These are phyloP conservation scores for Cladosporium oxysporum DNA, from an alignment of 2,329 filamentous ascomycete species.

Conservation along the genomic window DNA sequence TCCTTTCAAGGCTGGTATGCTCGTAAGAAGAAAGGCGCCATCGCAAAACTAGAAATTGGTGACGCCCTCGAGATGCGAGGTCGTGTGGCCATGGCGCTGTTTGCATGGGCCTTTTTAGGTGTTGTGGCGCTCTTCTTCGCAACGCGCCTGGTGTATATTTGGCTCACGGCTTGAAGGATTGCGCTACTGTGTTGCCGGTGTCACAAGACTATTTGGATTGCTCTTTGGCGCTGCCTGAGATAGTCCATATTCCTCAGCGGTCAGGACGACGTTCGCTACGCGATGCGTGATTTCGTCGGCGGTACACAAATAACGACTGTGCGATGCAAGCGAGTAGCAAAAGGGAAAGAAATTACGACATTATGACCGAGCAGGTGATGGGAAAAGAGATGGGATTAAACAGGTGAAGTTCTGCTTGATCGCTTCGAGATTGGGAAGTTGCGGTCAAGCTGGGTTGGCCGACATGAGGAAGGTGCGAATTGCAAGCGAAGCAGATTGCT, in stretches of 20 bases:
- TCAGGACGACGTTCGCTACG: not conserved
- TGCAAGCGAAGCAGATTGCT: not conserved
- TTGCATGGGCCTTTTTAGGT: slow-evolving; percentile 36
- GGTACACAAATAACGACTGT: not conserved
- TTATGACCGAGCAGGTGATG: not conserved
- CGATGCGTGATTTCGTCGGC: not conserved
- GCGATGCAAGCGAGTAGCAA: not conserved
- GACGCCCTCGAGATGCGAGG: slow-evolving; percentile 64
- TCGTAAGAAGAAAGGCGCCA: slow-evolving; percentile 51
- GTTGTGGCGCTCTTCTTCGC: slow-evolving; percentile 26
- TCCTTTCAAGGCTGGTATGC: slow-evolving; percentile 39
- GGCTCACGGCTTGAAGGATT: slow-evolving; percentile 22
- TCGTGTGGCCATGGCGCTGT: slow-evolving; percentile 55
- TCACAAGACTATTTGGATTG: slow-evolving; percentile 8
- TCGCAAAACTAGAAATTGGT: slow-evolving; percentile 62
- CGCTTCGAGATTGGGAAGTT: not conserved
- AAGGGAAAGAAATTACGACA: not conserved
- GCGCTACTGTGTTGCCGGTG: not conserved
- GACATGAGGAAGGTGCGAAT: not conserved
- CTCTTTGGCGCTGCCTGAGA: not conserved
- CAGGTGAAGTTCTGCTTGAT: not conserved
- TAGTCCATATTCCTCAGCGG: slow-evolving; percentile 1
- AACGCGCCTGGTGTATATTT: slow-evolving; percentile 27
- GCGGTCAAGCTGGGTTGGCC: not conserved
- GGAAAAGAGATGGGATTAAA: not conserved